A percentile compares a stretch with the other conserved stretches of the same genome.
Conservation (phyloP, 225 moss, liverwort and hornwort species). For the Rhytidiadelphus loreus region DNA sequence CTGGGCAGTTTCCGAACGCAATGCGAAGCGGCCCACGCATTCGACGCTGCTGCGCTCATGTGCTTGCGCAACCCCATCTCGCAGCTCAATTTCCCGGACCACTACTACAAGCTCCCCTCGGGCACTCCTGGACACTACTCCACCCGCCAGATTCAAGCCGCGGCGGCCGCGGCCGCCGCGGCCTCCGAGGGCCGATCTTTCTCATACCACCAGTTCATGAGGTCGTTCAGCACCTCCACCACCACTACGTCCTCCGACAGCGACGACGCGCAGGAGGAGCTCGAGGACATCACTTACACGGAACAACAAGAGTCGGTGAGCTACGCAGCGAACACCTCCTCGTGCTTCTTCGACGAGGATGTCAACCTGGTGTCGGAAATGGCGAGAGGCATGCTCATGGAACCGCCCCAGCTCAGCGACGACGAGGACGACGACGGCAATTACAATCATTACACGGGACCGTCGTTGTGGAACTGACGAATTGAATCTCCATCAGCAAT, state of each 20-base stretch:
- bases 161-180: constrained; percentile 19
- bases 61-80: constrained; percentile 8
- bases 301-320: not conserved
- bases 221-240: not conserved
- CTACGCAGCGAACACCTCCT: not conserved
- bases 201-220: constrained; percentile 27
- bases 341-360: constrained; percentile 16
- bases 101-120: constrained; percentile 9
- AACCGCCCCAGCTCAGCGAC: not conserved
- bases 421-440: not conserved
- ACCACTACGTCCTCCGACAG: constrained; percentile 17
- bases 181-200: constrained; percentile 16
- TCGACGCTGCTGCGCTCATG: constrained; percentile 34
- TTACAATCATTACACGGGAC: constrained; percentile 1
- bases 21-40: constrained; percentile 26
- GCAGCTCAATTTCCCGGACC: constrained; percentile 30
- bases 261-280: constrained; percentile 25
- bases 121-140: constrained; percentile 12
- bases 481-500: not conserved
- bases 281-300: constrained; percentile 33
- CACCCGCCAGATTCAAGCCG: constrained; percentile 25
- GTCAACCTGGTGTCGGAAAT: constrained; percentile 14
- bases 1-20: constrained; percentile 29
- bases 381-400: constrained; percentile 32
- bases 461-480: constrained; percentile 17